phyloP scores from a whole-genome alignment of 1,284 basidiomycete genomes.

The Ceratobasidium sp. region DNA sequence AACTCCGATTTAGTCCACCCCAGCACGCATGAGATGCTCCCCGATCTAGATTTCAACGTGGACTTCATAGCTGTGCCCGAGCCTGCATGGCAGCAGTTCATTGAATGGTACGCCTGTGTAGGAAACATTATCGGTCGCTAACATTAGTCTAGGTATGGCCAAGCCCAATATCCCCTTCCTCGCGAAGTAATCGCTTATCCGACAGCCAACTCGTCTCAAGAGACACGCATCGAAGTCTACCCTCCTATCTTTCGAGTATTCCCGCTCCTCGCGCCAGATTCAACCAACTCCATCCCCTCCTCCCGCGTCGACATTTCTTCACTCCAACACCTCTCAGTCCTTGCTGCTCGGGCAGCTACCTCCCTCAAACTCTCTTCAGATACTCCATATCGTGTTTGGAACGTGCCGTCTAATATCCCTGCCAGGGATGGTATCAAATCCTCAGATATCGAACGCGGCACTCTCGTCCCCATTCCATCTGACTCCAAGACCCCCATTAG shows the following conservation, averaged over 20 bases:
- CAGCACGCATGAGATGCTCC: constrained; percentile 47
- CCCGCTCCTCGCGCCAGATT: constrained; percentile 7
- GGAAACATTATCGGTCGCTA: constrained; percentile 39
- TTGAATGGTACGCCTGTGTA: constrained; percentile 65
- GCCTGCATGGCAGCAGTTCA: constrained; percentile 76
- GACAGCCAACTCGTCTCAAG: constrained; percentile 64
- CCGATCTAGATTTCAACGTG: constrained; percentile 61
- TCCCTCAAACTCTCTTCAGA: constrained; percentile 39
- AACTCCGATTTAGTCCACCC: constrained; percentile 70
- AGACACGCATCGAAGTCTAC: constrained; percentile 77
- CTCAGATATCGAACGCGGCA: constrained; percentile 18
- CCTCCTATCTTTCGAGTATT: constrained; percentile 75
- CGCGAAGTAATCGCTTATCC: constrained; percentile 73
- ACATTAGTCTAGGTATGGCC: constrained; percentile 71
- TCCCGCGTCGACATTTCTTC: constrained; percentile 50
- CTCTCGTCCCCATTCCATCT: constrained; percentile 13
- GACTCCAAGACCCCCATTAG: constrained; percentile 15
- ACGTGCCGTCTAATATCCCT: constrained; percentile 36
- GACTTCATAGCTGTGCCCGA: constrained; percentile 82
- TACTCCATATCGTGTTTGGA: constrained; percentile 41
- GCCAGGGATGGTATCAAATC: constrained; percentile 4
- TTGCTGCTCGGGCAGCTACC: constrained; percentile 27
- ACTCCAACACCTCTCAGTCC: constrained; percentile 28
- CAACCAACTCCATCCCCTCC: constrained; percentile 1
- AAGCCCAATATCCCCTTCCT: constrained; percentile 64